phyloP scores from a whole-genome alignment of 2,329 filamentous ascomycete species.

The Hymenoscyphus infarciens region DNA sequence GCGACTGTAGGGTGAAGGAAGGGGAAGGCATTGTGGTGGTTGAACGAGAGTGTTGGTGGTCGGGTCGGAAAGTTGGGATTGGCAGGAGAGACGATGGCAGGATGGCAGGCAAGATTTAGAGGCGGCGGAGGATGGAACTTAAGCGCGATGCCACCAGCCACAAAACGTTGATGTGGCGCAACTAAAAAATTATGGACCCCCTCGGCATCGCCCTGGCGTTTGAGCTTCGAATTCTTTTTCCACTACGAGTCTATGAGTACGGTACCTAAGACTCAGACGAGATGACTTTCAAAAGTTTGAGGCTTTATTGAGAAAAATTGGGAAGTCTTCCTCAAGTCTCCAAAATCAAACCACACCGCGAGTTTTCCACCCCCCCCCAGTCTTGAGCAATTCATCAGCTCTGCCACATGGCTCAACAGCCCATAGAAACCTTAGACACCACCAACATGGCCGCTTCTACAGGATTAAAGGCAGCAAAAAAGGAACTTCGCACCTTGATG shows the following conservation, averaged over 20 bases:
- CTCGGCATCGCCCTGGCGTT: not conserved
- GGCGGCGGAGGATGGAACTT: not conserved
- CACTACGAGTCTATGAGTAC: no score
- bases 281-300: not conserved
- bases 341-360: not conserved
- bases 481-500: conserved; percentile 68
- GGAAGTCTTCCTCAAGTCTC: not conserved
- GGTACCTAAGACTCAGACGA: not conserved
- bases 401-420: not conserved
- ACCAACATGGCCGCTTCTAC: conserved; percentile 23
- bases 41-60: not conserved
- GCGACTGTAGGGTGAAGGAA: conserved; percentile 34
- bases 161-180: not conserved
- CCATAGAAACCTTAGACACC: not conserved
- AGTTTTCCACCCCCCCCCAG: no score
- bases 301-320: not conserved
- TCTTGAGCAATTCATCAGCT: no score
- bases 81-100: not conserved
- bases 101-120: not conserved
- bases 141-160: not conserved
- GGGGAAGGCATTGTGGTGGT: conserved; percentile 32
- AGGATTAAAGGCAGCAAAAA: conserved; percentile 65
- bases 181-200: not conserved
- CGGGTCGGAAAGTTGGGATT: conserved; percentile 3
- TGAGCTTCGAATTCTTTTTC: not conserved